Base-by-base conservation (phyloP, 148 eudicot species). In the Agrostemma githago region DNA sequence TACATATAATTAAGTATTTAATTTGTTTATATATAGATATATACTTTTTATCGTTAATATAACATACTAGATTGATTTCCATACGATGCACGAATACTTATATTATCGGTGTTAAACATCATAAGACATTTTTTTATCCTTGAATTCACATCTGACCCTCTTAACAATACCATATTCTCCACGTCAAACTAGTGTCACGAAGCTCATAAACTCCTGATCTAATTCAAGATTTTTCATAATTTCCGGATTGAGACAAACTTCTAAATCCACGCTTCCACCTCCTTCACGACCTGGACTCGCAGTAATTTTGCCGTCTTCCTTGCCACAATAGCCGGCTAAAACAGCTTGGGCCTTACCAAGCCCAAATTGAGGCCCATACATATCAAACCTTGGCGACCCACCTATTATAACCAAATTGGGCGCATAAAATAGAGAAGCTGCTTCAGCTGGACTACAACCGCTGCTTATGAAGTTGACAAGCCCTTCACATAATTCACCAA, bases 301-400 rank as follows among this genome's bases (percentile, higher is more conserved):
- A 10, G 89, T 85, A 16, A 90, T 82, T 81, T 90, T 93, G 0
- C 96, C 96, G 46, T 93, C 96, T 17, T 79, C 86, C 68, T 90
- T 90, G 56, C 86, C 86, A 1, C 86, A 84, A 67, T 66, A 75
- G 0, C 98, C 96, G 4, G 89, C 85, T 10, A 88, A 69, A 8
- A 86, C 82, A 0, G 86, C 89, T 66, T 85, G 38, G 0, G 93
- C 88, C 5, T 62, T 66, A 0, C 98, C 96, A 86, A 91, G 81
- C 71, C 98, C 98, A 63, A 93, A 93, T 57, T 88, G 89, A 20
- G 87, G 87, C 14, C 89, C 90, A 66, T 90, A 92, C 86, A 84
- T 92, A 5, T 90, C 86, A 40, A 93, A 87, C 74, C 88, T 80
- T 0, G 92, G 82, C 0, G 98, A 90, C 21, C 98, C 91, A 1